A percentile compares a stretch with the other conserved stretches of the same genome.
phyloP scores from a whole-genome alignment of 1,139 yeast species.

The Saccharomyces pastorianus region DNA sequence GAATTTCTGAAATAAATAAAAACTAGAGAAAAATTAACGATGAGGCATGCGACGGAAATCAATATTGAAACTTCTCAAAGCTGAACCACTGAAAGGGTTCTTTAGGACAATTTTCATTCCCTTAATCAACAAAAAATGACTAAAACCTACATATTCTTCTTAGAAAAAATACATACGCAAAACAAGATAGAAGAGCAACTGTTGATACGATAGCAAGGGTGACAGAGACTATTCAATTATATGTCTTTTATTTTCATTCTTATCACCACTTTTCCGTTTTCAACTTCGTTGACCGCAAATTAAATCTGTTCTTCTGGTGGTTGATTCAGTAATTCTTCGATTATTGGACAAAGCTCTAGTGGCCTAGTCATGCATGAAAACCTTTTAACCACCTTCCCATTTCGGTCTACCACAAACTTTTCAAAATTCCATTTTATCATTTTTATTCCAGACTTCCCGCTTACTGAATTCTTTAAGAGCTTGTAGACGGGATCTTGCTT shows the following conservation, averaged over 20 bases:
- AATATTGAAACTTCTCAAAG: background rate
- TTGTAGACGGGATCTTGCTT: constrained; percentile 63
- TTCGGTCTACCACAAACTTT: constrained; percentile 58
- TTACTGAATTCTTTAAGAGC: constrained; percentile 54
- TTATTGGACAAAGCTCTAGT: constrained; percentile 1
- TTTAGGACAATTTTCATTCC: background rate
- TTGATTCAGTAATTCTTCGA: background rate
- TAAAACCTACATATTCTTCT: background rate
- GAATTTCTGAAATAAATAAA: too few relatives aligned
- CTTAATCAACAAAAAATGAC: background rate
- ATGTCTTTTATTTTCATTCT: background rate
- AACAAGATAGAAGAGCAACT: background rate
- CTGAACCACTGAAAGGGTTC: background rate
- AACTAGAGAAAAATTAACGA: too few relatives aligned
- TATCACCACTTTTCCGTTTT: background rate
- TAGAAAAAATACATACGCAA: background rate
- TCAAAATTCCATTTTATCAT: constrained; percentile 82
- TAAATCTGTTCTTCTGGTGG: background rate
- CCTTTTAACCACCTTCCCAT: constrained; percentile 59
- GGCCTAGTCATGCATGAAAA: constrained; percentile 62
- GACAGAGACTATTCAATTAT: background rate
- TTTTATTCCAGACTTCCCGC: constrained; percentile 50
- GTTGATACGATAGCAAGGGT: background rate
- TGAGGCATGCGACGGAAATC: background rate
- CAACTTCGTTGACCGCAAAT: background rate